Conservation (phyloP, 257 asterid species). For the Forsythia suspensa region DNA sequence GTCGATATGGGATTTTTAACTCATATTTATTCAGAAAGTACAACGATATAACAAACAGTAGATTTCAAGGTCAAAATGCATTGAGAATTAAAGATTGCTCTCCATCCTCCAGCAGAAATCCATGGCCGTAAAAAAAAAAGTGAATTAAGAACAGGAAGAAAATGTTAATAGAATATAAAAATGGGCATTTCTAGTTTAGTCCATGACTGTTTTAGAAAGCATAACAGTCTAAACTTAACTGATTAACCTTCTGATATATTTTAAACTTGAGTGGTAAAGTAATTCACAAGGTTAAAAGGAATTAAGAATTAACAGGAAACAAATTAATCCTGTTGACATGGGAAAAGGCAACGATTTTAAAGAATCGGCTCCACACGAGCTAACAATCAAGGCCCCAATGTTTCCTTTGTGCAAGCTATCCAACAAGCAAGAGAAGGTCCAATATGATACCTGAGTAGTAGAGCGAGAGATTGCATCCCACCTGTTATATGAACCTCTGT, state of each 20-base stretch:
- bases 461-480: conserved; percentile 98
- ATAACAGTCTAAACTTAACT: too few relatives aligned
- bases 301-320: background rate
- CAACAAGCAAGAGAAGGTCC: background rate
- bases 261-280: too few relatives aligned
- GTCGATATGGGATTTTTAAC: background rate
- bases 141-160: background rate
- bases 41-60: background rate
- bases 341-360: background rate
- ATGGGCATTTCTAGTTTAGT: background rate
- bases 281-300: too few relatives aligned
- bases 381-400: background rate
- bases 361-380: background rate
- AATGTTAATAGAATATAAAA: too few relatives aligned
- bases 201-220: too few relatives aligned
- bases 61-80: background rate
- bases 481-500: conserved; percentile 71
- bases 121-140: background rate
- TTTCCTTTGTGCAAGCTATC: background rate
- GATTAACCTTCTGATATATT: too few relatives aligned
- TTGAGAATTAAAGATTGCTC: background rate
- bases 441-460: conserved; percentile 67
- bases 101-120: background rate
- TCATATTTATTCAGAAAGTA: background rate
- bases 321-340: background rate